Evolutionary conservation across 2,329 filamentous ascomycete species (phyloP), one percentile per base, ranked within the genome.

Genomic region (Pestalotiopsis sp.): DNA sequence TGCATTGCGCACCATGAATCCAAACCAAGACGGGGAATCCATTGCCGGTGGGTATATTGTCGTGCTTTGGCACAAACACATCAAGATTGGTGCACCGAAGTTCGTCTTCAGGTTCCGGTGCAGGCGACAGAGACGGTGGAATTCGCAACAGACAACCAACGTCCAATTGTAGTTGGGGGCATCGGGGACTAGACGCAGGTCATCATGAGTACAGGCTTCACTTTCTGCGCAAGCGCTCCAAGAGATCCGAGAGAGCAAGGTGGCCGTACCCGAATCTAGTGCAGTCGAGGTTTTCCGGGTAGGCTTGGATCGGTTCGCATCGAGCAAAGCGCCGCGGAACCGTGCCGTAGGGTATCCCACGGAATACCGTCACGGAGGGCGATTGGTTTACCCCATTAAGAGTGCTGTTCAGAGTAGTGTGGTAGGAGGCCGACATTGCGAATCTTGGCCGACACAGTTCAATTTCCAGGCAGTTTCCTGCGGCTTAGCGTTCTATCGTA

Each of bases 71-170:
- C 20, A 73, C 70, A 4, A 74, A 79, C 3, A 85, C 77, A 25
- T 84, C 81, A 2, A 85, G 41, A 65, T 84, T 85, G 58, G 82
- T 70, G 61, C 83, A 85, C 23, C 75, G 73, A 4, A 84, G 81
- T 70, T 85, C 83, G 64, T 84, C 80, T 49, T 49, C 79, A 0
- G 69, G 70, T 45, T 82, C 80, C 0, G 4, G 3, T 0, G 69
- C 69, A 6, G 45, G 17, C 0, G 17, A 52, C 11, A 74, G 73
- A 5, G 79, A 74, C 6, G 78, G 77, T 0, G 83, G 82, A 1
- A 83, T 77, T 7, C 83, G 81, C 25, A 84, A 71, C n/a, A 84
- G 71, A 69, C 84, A 79, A 1, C 82, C 78, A 0, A 83, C 77
- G 38, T 84, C 83, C 1, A 83, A 69, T 17, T 77, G 68, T 1